Percentiles rank a stretch among this genome's conserved stretches.
phyloP scores from a whole-genome alignment of 768 basidiomycete genomes.

The Suillus luteus region DNA sequence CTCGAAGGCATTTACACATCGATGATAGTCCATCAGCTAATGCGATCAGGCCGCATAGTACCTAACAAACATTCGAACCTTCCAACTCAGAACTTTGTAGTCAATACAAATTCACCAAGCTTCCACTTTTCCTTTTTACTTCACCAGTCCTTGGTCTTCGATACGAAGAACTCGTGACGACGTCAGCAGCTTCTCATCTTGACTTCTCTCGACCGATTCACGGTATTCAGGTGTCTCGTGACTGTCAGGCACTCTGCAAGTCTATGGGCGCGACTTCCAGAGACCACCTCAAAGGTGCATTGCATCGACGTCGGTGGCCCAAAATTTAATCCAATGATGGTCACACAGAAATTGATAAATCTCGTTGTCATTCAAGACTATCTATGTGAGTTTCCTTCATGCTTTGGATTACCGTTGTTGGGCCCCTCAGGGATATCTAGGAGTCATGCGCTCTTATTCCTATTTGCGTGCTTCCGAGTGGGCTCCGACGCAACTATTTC shows the following conservation, averaged over 20 bases:
- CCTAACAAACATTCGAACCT: not conserved
- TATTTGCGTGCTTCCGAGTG: not conserved
- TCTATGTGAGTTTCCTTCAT: conserved; percentile 11
- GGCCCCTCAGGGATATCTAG: not conserved
- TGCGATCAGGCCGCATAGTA: not conserved
- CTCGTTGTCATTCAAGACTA: not conserved
- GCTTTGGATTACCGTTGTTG: not conserved
- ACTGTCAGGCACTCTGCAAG: conserved; percentile 39
- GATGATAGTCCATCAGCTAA: not conserved
- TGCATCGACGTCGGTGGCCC: not conserved
- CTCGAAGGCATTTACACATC: conserved; percentile 1
- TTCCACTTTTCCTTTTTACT: conserved; percentile 19
- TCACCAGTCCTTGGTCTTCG: conserved; percentile 9
- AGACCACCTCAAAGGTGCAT: not conserved
- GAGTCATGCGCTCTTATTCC: not conserved
- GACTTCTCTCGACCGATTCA: conserved; percentile 21
- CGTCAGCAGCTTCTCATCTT: conserved; percentile 22
- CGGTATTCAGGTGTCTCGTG: conserved; percentile 23
- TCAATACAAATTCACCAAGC: not conserved
- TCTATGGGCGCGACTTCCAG: conserved; percentile 25
- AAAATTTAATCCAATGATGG: too few relatives aligned
- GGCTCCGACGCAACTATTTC: not conserved
- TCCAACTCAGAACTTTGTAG: not conserved
- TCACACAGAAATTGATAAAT: not conserved
- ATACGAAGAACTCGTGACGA: not conserved